Base-by-base conservation (phyloP, 805 yeast genomes). In the Metschnikowia reukaufii region DNA sequence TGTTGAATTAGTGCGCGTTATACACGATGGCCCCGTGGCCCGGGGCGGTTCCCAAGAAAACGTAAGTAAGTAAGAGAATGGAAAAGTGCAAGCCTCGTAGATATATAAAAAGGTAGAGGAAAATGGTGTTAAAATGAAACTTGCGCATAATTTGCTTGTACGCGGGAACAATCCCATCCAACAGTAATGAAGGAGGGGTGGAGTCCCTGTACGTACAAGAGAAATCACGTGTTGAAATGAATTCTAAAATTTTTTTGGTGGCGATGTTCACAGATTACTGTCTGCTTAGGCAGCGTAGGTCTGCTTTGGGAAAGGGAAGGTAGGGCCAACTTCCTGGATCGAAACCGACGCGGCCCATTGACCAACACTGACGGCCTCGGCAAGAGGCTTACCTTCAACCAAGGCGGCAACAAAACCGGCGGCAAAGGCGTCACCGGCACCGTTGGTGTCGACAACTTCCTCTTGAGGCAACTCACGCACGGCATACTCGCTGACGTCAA, bases 351-450 rank as follows among this genome's bases (percentile, higher is more conserved):
- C 99, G 57, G 95, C 83, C 97, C 98, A 91, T 74, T 92, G 98
- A 56, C 97, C 98, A 68, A 84, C 79, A 59, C 85, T 88, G 52
- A 92, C 77, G 35, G 83, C 74, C 56, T 78, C 74, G 19, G 72
- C 72, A 47, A 89, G 65, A 23, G 78, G 58, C 66, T 86, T 82
- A 55, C 84, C 88, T 68, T 83, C 73, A 47, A 89, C 95, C 56
- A 91, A 73, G 48, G 91, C 94, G 51, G 96, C 96, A 54, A 90
- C 71, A 69, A 92, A 91, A 49, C 98, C 98, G 61, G 94, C 95
- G 47, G 97, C 98, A 65, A 92, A 92, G 12, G 97, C 97, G 66
- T 92, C 97, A 70, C 98, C 98, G 39, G 98, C 98, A 75, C 99
- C 99, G 74, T 92, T 94, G 63, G 98, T 88, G 76, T 94, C 99